Percentiles rank a stretch among this genome's conserved stretches.
These are phyloP conservation scores for Desmodesmus armatus DNA, from an alignment of 139 green algal species.

Conservation along the genomic window DNA sequence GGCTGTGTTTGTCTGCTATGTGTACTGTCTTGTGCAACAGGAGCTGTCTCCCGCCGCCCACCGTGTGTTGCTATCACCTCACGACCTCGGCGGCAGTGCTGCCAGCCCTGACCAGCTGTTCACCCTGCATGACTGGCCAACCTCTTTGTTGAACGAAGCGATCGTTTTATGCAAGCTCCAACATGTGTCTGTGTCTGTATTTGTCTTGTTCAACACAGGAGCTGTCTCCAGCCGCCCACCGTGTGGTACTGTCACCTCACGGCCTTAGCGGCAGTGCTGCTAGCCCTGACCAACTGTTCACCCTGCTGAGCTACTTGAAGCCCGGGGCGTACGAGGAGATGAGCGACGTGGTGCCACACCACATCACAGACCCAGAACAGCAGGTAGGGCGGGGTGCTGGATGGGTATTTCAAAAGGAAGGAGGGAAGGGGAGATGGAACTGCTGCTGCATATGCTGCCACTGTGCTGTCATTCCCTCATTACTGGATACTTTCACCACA, in stretches of 20 bases:
- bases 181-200: too few species aligned
- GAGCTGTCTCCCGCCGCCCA: too few species aligned
- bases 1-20: too few species aligned
- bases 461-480: too few species aligned
- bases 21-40: constrained; percentile 48
- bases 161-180: too few species aligned
- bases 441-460: too few species aligned
- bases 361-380: constrained; percentile 14
- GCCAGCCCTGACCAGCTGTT: constrained; percentile 22
- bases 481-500: too few species aligned
- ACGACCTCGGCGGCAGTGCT: too few species aligned
- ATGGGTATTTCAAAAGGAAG: too few species aligned
- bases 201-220: constrained; percentile 42
- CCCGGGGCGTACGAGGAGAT: constrained; percentile 21
- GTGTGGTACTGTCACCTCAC: constrained; percentile 7
- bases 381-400: constrained; percentile 20
- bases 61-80: too few species aligned
- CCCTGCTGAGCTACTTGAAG: constrained; percentile 22
- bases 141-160: neutral
- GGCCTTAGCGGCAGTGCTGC: neutral
- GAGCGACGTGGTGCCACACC: neutral
- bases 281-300: constrained; percentile 22
- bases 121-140: constrained; percentile 5
- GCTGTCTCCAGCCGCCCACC: neutral
- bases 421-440: too few species aligned